Evolutionary conservation across 2,329 filamentous ascomycete genomes (phyloP).

Genomic region (Chaetomium sp.): DNA sequence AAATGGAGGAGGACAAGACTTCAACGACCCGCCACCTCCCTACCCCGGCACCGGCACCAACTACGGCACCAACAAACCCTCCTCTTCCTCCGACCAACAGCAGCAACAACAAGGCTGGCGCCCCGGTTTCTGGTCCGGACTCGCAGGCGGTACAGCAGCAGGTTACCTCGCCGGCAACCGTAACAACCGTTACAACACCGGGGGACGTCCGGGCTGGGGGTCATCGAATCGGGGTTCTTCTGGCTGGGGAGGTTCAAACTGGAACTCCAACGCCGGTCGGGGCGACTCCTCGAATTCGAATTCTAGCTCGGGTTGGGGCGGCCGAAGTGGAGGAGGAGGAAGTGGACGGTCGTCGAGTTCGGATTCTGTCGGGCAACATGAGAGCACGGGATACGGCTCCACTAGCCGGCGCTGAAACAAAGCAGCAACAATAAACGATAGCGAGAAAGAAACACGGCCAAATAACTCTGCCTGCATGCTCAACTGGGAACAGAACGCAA

Average conservation of each 20-base stretch:
- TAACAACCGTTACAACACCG: constrained; percentile 23
- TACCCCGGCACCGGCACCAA: constrained; percentile 36
- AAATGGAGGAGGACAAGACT: constrained; percentile 26
- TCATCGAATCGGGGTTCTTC: too few species aligned
- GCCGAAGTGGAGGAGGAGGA: too few species aligned
- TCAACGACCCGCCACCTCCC: constrained; percentile 48
- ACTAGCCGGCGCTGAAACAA: constrained; percentile 49
- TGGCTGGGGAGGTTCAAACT: too few species aligned
- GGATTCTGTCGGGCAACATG: constrained; percentile 43
- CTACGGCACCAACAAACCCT: constrained; percentile 27
- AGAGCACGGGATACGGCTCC: constrained; percentile 68
- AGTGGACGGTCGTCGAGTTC: constrained; percentile 28
- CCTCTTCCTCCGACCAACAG: too few species aligned
- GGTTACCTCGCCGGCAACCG: constrained; percentile 55
- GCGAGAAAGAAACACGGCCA: constrained; percentile 2
- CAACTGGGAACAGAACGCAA: neutral
- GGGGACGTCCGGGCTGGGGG: too few species aligned
- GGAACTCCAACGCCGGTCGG: too few species aligned
- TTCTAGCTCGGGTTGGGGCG: constrained; percentile 27
- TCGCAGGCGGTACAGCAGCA: constrained; percentile 62
- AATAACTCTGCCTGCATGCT: neutral
- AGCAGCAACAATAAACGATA: neutral
- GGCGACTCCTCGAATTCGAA: constrained; percentile 1
- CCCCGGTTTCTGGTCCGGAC: constrained; percentile 69
- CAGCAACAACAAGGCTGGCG: constrained; percentile 43